Conservation (phyloP, 192 early-diverging fungal species). For the Linnemannia zychae region DNA sequence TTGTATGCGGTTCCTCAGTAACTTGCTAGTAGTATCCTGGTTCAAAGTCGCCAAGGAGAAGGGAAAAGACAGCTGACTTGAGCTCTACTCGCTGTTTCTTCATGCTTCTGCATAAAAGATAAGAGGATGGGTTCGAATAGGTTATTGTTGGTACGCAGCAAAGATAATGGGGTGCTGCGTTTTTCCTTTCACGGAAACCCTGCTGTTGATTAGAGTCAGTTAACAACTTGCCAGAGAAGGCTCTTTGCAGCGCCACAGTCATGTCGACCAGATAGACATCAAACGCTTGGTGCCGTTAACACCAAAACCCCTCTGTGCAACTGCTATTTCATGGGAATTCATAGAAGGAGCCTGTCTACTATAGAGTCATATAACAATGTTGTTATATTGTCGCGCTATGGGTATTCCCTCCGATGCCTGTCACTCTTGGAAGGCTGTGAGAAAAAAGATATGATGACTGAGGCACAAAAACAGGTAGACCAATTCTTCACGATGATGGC, state of each 20-base stretch:
- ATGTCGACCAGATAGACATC: background rate
- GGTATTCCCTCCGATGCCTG: background rate
- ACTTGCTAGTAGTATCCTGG: too few relatives aligned
- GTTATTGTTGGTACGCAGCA: too few relatives aligned
- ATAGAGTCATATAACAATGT: background rate
- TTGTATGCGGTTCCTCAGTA: too few relatives aligned
- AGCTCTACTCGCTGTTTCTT: too few relatives aligned
- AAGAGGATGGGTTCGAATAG: too few relatives aligned
- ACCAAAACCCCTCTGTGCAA: background rate
- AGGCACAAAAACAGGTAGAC: too few relatives aligned
- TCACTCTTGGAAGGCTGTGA: background rate
- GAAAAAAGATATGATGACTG: too few relatives aligned
- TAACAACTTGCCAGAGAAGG: background rate
- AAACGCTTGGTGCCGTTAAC: background rate
- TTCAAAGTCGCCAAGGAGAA: too few relatives aligned
- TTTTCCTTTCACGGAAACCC: background rate
- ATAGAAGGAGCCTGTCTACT: background rate
- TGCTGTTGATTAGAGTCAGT: background rate
- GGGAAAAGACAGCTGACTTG: too few relatives aligned
- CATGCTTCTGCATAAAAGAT: too few relatives aligned
- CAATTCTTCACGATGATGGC: too few relatives aligned
- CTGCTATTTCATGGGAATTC: background rate
- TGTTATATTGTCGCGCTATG: background rate
- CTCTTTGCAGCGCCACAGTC: background rate
- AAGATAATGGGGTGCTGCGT: too few relatives aligned